Evolutionary conservation across 2,329 filamentous ascomycete genomes (phyloP).

Genomic region (Cercospora sp.): DNA sequence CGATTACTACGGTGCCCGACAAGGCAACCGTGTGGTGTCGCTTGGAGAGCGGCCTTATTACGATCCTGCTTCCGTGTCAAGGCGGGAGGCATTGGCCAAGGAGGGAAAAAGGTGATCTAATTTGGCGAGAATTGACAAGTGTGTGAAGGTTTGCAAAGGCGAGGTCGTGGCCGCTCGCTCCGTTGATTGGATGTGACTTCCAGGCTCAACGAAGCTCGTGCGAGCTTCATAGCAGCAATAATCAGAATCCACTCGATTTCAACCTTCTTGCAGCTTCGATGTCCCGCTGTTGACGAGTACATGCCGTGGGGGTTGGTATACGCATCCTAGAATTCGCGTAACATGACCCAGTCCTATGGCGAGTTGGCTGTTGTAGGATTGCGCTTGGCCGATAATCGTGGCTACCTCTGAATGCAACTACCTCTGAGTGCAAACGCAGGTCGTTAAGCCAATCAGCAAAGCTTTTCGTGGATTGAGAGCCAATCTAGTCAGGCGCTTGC

Average conservation of each 20-base stretch:
- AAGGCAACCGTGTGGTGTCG: conserved; percentile 24
- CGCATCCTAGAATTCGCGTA: not conserved
- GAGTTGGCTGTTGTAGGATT: not conserved
- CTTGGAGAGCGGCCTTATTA: conserved; percentile 29
- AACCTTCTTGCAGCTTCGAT: not conserved
- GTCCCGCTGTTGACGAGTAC: not conserved
- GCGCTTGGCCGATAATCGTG: too few relatives aligned
- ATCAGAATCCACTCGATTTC: not conserved
- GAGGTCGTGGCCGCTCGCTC: too few relatives aligned
- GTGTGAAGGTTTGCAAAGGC: too few relatives aligned
- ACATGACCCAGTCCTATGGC: not conserved
- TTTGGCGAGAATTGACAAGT: too few relatives aligned
- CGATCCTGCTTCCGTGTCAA: conserved; percentile 22
- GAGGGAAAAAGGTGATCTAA: not conserved
- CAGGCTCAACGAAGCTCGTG: too few relatives aligned
- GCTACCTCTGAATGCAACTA: too few relatives aligned
- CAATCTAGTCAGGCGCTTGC: too few relatives aligned
- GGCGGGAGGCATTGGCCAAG: conserved; percentile 22
- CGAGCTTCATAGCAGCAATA: not conserved
- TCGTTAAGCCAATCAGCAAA: too few relatives aligned
- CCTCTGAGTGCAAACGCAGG: too few relatives aligned
- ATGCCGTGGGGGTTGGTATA: not conserved
- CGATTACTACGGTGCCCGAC: conserved; percentile 26
- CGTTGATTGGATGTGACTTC: too few relatives aligned
- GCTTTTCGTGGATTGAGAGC: too few relatives aligned